Conservation (phyloP, 176 grass and related monocot species). For the Zea mays region Zm-B73-REFERENCE-NAM-5.0 NC_050104.1:118403501-118404000, state of each 20-base stretch:
- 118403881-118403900: neutral
- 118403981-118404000: neutral
- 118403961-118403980: neutral
- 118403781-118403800: neutral
- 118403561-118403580: neutral
- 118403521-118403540: neutral
- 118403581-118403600: too few relatives aligned
- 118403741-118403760: too few relatives aligned
- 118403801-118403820: neutral
- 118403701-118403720: slow-evolving; percentile 24
- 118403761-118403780: neutral
- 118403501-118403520: neutral
- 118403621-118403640: too few relatives aligned
- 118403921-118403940: neutral
- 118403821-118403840: neutral
- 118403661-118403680: too few relatives aligned
- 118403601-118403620: too few relatives aligned
- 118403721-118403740: neutral
- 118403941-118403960: neutral
- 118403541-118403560: neutral
- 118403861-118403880: neutral
- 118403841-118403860: neutral
- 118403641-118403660: too few relatives aligned
- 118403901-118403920: neutral
- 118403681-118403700: neutral